Conservation (phyloP, 305 asterid genomes). For the Stenogyne calaminthoides region DNA sequence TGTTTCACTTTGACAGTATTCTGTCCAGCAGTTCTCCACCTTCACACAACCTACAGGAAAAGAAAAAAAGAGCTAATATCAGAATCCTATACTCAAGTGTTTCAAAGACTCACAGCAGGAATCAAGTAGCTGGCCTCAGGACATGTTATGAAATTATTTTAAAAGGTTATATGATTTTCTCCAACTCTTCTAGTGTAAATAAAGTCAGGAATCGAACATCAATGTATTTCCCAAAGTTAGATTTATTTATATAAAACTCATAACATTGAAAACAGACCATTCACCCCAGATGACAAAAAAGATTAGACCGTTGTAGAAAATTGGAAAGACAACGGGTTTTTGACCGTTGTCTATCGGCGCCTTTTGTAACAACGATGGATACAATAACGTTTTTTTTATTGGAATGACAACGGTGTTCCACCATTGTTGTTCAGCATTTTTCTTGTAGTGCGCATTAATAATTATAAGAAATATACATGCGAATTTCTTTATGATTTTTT, state of each 20-base stretch:
- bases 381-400: too few species aligned
- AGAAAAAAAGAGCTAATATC: constrained; percentile 24
- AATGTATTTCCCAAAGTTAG: background rate
- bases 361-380: too few species aligned
- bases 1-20: constrained; percentile 86
- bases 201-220: background rate
- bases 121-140: background rate
- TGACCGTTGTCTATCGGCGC: too few species aligned
- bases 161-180: background rate
- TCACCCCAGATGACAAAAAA: background rate
- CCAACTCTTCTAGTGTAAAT: background rate
- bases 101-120: background rate
- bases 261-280: background rate
- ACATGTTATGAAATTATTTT: constrained; percentile 16
- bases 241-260: background rate
- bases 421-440: too few species aligned
- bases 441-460: too few species aligned
- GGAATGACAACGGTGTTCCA: too few species aligned
- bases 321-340: too few species aligned
- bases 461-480: too few species aligned
- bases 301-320: too few species aligned
- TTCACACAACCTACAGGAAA: constrained; percentile 77
- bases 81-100: constrained; percentile 16
- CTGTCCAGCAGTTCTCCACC: constrained; percentile 95
- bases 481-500: too few species aligned